A percentile compares a stretch with the other conserved stretches of the same genome.
These are phyloP conservation scores for Phytophthora aleatoria DNA, from an alignment of 352 stramenopile species.

Conservation along the genomic window DNA sequence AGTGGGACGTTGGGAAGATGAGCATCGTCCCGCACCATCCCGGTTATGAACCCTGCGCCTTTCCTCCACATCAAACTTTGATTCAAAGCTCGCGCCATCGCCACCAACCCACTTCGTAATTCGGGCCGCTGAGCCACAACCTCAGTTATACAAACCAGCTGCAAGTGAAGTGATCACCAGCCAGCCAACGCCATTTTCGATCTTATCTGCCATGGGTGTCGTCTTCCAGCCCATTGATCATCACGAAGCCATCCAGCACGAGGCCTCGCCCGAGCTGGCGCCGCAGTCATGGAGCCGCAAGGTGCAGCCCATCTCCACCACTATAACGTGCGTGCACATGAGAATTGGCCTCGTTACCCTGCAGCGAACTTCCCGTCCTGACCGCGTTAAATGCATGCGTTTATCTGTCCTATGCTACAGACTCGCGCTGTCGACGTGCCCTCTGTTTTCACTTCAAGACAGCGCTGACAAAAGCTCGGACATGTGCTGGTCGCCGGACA, in stretches of 20 bases:
- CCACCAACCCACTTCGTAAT: conserved; percentile 14
- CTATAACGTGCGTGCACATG: conserved; percentile 23
- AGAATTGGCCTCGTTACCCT: conserved; percentile 16
- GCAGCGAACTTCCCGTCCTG: conserved; percentile 8
- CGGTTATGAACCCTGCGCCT: conserved; percentile 8
- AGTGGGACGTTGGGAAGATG: conserved; percentile 20
- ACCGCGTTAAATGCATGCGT: conserved; percentile 7
- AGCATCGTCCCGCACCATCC: conserved; percentile 9
- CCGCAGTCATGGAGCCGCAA: conserved; percentile 37
- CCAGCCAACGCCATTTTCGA: conserved; percentile 7
- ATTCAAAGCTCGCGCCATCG: conserved; percentile 9
- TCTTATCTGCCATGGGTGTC: conserved; percentile 25
- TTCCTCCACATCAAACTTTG: neutral
- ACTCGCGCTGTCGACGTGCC: conserved; percentile 18
- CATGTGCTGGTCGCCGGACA: conserved; percentile 3
- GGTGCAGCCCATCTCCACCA: conserved; percentile 12
- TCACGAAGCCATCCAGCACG: conserved; percentile 17
- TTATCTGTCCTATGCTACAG: conserved; percentile 13
- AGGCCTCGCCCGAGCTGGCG: conserved; percentile 21
- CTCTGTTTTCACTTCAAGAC: conserved; percentile 28
- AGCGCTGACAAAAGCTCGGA: conserved; percentile 3
- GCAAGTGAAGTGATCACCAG: conserved; percentile 9
- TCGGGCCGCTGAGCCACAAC: conserved; percentile 13
- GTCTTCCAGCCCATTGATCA: conserved; percentile 29
- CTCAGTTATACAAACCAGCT: conserved; percentile 14